phyloP scores from a whole-genome alignment of 768 basidiomycete genomes.

The Termitomyces sp. region DNA sequence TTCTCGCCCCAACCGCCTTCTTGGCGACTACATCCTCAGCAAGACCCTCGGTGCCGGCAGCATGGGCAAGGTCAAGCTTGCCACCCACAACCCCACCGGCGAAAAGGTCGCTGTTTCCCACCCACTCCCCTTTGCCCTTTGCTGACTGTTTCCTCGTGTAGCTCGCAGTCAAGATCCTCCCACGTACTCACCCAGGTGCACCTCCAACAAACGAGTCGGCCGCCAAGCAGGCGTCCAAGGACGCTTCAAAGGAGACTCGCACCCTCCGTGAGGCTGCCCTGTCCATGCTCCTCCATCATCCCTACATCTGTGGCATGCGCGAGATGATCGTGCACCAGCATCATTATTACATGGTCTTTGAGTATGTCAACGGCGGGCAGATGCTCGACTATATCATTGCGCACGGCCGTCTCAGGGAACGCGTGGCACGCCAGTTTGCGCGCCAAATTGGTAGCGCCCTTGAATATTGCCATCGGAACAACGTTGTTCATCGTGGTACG shows the following conservation, averaged over 20 bases:
- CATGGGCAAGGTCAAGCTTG: slow-evolving; percentile 99
- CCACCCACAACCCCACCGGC: slow-evolving; percentile 80
- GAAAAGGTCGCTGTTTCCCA: no score
- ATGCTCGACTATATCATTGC: slow-evolving; percentile 99
- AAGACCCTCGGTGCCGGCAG: slow-evolving; percentile 97
- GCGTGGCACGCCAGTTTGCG: slow-evolving; percentile 96
- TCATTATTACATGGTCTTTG: slow-evolving; percentile 99
- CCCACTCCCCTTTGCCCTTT: background rate
- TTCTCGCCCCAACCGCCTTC: slow-evolving; percentile 51
- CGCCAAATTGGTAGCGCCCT: slow-evolving; percentile 95
- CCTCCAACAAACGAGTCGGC: slow-evolving; percentile 43
- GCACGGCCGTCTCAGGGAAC: slow-evolving; percentile 91
- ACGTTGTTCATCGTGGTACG: slow-evolving; percentile 90
- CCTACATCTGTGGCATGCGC: slow-evolving; percentile 99
- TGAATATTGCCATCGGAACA: slow-evolving; percentile 96
- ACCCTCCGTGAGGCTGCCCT: slow-evolving; percentile 95
- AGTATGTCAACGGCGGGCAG: slow-evolving; percentile 98
- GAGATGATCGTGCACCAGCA: slow-evolving; percentile 98
- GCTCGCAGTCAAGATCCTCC: slow-evolving; percentile 99
- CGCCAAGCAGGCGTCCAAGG: slow-evolving; percentile 80
- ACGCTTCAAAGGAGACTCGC: slow-evolving; percentile 94
- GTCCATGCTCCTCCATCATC: slow-evolving; percentile 94
- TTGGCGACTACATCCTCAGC: slow-evolving; percentile 94
- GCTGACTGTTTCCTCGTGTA: slow-evolving; percentile 25
- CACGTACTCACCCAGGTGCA: slow-evolving; percentile 69